Evolutionary conservation across 257 asterid species (phyloP).

Genomic region (Ilex asprella): DNA sequence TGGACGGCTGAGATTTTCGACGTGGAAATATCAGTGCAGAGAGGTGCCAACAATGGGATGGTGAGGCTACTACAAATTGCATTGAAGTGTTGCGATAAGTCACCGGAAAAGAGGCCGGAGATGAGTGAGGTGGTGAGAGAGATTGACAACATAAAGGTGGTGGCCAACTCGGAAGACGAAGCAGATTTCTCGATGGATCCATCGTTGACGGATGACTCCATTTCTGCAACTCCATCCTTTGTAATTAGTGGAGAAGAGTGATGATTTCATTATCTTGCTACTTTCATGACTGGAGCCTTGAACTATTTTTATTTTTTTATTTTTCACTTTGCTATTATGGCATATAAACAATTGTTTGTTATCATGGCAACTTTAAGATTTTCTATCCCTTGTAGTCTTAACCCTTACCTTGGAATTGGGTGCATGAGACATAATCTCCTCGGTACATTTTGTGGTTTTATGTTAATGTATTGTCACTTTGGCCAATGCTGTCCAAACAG

Average conservation of each 20-base stretch:
- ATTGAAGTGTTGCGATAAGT: slow-evolving; percentile 50
- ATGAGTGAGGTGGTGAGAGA: slow-evolving; percentile 43
- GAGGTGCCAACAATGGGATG: slow-evolving; percentile 63
- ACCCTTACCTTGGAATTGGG: too few species aligned
- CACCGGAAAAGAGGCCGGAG: slow-evolving; percentile 68
- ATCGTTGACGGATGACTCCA: slow-evolving; percentile 57
- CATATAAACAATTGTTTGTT: too few species aligned
- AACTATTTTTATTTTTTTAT: too few species aligned
- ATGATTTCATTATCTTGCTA: slow-evolving; percentile 3
- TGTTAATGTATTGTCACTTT: too few species aligned
- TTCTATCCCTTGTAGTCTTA: too few species aligned
- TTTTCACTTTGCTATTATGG: too few species aligned
- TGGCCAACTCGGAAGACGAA: slow-evolving; percentile 47
- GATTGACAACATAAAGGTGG: slow-evolving; percentile 41
- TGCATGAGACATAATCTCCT: too few species aligned
- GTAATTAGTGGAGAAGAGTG: slow-evolving; percentile 6
- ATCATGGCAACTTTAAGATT: too few species aligned
- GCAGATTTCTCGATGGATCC: slow-evolving; percentile 43
- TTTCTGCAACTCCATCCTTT: slow-evolving; percentile 26
- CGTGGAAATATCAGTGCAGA: slow-evolving; percentile 57
- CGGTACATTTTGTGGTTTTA: too few species aligned
- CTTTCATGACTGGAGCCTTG: slow-evolving; percentile 1
- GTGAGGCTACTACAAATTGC: slow-evolving; percentile 57
- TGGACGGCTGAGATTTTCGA: slow-evolving; percentile 95
- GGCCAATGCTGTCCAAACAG: too few species aligned